Percentiles rank a stretch among this genome's conserved stretches.
Evolutionary conservation across 805 yeast species (phyloP).

Genomic region (Lachancea sp.): DNA sequence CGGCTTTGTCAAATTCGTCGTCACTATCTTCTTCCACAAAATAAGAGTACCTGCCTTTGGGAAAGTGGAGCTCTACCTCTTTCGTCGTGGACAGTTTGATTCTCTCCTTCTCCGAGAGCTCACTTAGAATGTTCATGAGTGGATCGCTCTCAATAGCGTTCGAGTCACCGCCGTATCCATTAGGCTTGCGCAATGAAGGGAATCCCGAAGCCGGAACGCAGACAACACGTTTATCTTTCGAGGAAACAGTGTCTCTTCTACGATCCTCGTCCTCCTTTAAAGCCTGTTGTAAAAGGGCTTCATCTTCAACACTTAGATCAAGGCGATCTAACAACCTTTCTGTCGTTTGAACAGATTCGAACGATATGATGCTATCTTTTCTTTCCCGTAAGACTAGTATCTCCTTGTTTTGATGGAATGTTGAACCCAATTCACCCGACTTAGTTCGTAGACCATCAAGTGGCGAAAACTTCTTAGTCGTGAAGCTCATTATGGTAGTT

Average conservation of each 20-base stretch:
- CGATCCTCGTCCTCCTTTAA: slow-evolving; percentile 20
- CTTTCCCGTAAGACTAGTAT: slow-evolving; percentile 1
- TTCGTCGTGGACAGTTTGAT: slow-evolving; percentile 11
- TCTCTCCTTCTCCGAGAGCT: slow-evolving; percentile 9
- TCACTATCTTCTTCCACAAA: slow-evolving; percentile 30
- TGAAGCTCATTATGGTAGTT: slow-evolving; percentile 2
- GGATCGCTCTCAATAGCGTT: neutral
- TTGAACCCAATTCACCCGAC: neutral
- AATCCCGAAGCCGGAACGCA: slow-evolving; percentile 33
- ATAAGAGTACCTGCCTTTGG: slow-evolving; percentile 29
- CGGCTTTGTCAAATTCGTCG: slow-evolving; percentile 6
- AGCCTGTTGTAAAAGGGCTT: slow-evolving; percentile 25
- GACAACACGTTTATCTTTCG: slow-evolving; percentile 14
- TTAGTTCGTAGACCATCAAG: slow-evolving; percentile 5
- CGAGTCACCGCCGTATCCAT: slow-evolving; percentile 2
- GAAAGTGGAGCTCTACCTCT: slow-evolving; percentile 27
- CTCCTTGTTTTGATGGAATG: neutral
- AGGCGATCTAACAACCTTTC: slow-evolving; percentile 30
- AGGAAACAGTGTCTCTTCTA: slow-evolving; percentile 4
- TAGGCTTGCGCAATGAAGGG: slow-evolving; percentile 22
- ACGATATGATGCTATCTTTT: slow-evolving; percentile 24
- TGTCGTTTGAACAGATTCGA: slow-evolving; percentile 28
- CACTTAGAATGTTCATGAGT: slow-evolving; percentile 4
- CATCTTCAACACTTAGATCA: slow-evolving; percentile 31
- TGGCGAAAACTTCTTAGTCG: slow-evolving; percentile 9